Evolutionary conservation across 2,329 filamentous ascomycete species (phyloP).

Genomic region (Zymoseptoria passerinii): DNA sequence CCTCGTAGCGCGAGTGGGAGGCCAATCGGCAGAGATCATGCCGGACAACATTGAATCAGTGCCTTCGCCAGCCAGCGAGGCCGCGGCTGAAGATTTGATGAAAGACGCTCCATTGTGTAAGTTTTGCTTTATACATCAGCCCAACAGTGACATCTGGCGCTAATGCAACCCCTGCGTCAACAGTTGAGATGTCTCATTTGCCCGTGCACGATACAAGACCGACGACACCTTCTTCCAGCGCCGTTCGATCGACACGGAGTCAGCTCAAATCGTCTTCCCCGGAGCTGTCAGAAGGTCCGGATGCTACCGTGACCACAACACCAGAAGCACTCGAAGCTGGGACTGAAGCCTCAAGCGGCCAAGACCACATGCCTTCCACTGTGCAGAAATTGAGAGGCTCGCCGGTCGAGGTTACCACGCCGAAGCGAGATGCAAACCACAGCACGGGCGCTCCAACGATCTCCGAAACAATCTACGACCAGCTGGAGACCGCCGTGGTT

Average conservation of each 20-base stretch:
- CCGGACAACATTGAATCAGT: conserved; percentile 14
- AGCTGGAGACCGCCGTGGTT: conserved; percentile 20
- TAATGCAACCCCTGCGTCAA: conserved; percentile 17
- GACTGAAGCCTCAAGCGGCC: background rate
- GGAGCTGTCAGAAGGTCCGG: background rate
- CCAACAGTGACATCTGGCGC: conserved; percentile 11
- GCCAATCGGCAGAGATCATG: conserved; percentile 7
- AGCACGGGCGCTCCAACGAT: background rate
- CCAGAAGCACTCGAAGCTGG: background rate
- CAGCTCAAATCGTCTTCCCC: conserved; percentile 4
- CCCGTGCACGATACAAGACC: conserved; percentile 14
- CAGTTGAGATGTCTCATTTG: conserved; percentile 17
- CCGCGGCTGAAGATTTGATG: conserved; percentile 14
- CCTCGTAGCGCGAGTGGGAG: conserved; percentile 4
- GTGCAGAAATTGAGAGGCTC: background rate
- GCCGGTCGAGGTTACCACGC: background rate
- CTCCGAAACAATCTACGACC: conserved; percentile 14
- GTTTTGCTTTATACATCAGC: background rate
- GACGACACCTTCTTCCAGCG: conserved; percentile 10
- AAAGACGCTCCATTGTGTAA: conserved; percentile 4
- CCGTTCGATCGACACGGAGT: conserved; percentile 6
- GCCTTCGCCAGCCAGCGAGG: conserved; percentile 13
- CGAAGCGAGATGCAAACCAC: background rate
- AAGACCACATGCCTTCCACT: conserved; percentile 8
- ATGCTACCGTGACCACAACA: background rate